phyloP scores from a whole-genome alignment of 1,139 yeast genomes.

The Pichia sp. region DNA sequence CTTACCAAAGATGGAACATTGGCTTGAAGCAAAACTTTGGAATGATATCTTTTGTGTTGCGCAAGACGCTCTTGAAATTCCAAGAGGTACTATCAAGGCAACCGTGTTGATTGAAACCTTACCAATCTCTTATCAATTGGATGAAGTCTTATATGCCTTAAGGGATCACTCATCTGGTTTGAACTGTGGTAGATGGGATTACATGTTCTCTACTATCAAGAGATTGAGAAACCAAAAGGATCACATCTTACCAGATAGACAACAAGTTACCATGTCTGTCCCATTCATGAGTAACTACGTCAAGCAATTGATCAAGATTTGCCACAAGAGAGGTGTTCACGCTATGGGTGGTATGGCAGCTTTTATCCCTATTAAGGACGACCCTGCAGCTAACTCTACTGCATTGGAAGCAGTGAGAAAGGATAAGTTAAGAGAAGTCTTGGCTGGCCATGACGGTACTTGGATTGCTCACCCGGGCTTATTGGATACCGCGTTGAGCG shows the following conservation, averaged over 20 bases:
- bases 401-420: constrained; percentile 62
- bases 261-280: constrained; percentile 68
- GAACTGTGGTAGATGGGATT: constrained; percentile 76
- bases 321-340: constrained; percentile 67
- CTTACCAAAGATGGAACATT: constrained; percentile 76
- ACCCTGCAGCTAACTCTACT: constrained; percentile 47
- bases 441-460: constrained; percentile 77
- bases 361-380: constrained; percentile 69
- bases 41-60: constrained; percentile 65
- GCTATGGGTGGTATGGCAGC: constrained; percentile 89
- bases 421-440: constrained; percentile 67
- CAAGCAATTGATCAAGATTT: constrained; percentile 54
- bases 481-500: constrained; percentile 66
- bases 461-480: constrained; percentile 88
- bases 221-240: constrained; percentile 53
- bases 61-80: constrained; percentile 56
- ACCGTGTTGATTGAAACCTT: constrained; percentile 65
- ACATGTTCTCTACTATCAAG: constrained; percentile 63
- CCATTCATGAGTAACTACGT: constrained; percentile 74
- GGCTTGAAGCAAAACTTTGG: constrained; percentile 70
- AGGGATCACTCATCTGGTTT: constrained; percentile 63
- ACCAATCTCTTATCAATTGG: constrained; percentile 71
- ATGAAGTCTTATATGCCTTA: constrained; percentile 61
- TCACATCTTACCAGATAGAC: constrained; percentile 62
- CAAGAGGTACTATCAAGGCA: constrained; percentile 68